phyloP scores from a whole-genome alignment of 495 filamentous ascomycete species.

The Lophium mytilinum region DNA sequence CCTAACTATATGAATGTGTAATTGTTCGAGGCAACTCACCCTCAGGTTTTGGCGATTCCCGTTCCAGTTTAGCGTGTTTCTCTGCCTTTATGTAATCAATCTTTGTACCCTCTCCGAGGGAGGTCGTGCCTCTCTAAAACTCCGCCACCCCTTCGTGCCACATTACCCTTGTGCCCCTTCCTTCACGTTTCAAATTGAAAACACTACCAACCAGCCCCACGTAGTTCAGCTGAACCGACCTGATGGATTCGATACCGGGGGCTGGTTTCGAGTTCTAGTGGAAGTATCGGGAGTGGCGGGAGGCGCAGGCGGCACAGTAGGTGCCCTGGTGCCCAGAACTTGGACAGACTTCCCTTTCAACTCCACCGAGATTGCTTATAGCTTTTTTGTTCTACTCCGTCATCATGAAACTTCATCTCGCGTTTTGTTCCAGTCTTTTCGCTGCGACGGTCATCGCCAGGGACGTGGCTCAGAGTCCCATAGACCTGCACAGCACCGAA shows the following conservation, averaged over 20 bases:
- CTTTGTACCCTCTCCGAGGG: too few relatives aligned
- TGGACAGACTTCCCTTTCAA: not conserved
- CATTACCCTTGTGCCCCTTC: too few relatives aligned
- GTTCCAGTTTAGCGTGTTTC: too few relatives aligned
- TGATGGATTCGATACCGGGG: not conserved
- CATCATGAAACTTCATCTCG: not conserved
- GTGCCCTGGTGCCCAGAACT: not conserved
- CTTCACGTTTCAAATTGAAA: not conserved
- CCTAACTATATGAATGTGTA: too few relatives aligned
- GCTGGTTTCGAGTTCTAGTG: not conserved
- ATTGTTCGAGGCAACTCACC: too few relatives aligned
- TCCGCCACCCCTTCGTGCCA: too few relatives aligned
- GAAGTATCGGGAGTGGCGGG: not conserved
- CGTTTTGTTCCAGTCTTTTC: not conserved
- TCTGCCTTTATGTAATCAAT: too few relatives aligned
- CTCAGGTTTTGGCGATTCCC: too few relatives aligned
- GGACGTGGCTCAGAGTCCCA: not conserved
- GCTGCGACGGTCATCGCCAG: not conserved
- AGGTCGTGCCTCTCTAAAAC: too few relatives aligned
- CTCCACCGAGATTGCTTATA: not conserved
- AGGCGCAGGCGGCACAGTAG: not conserved
- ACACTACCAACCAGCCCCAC: not conserved
- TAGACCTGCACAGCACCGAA: not conserved
- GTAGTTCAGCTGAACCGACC: not conserved
- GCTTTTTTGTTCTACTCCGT: not conserved